Conservation (phyloP, 2,329 filamentous ascomycete species). For the Colletotrichum falcatum region DNA sequence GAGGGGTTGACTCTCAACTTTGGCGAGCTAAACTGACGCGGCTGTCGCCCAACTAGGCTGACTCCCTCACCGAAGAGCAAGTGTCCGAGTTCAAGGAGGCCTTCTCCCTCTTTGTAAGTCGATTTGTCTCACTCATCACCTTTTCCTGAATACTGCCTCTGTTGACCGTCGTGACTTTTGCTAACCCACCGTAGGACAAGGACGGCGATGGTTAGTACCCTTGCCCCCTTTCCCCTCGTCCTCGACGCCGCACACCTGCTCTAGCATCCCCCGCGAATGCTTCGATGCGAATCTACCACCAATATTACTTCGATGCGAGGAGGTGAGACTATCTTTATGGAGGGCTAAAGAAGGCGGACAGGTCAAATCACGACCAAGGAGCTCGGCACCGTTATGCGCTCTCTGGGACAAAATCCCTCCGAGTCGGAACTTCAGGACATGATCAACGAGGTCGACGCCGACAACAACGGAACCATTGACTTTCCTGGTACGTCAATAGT, state of each 20-base stretch:
- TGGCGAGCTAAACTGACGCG: constrained; percentile 31
- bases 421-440: constrained; percentile 93
- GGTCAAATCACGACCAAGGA: constrained; percentile 94
- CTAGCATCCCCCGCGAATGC: constrained; percentile 20
- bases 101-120: constrained; percentile 98
- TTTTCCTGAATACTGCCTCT: neutral
- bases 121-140: constrained; percentile 2
- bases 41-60: constrained; percentile 71
- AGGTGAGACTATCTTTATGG: neutral
- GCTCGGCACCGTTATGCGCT: constrained; percentile 90
- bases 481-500: constrained; percentile 76
- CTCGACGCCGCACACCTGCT: constrained; percentile 16
- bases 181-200: constrained; percentile 75
- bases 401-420: constrained; percentile 88
- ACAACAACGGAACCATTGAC: constrained; percentile 94
- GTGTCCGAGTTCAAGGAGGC: constrained; percentile 99
- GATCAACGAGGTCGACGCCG: constrained; percentile 93
- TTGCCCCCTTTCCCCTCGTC: constrained; percentile 13
- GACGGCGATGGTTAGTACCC: constrained; percentile 85
- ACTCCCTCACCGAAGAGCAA: constrained; percentile 99
- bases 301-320: neutral
- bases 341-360: constrained; percentile 54
- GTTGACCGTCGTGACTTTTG: constrained; percentile 35
- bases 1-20: constrained; percentile 34
- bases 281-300: constrained; percentile 6